Evolutionary conservation across 495 filamentous ascomycete genomes (phyloP), one percentile per base, ranked within the genome.

Genomic region (Tuber magnatum): DNA sequence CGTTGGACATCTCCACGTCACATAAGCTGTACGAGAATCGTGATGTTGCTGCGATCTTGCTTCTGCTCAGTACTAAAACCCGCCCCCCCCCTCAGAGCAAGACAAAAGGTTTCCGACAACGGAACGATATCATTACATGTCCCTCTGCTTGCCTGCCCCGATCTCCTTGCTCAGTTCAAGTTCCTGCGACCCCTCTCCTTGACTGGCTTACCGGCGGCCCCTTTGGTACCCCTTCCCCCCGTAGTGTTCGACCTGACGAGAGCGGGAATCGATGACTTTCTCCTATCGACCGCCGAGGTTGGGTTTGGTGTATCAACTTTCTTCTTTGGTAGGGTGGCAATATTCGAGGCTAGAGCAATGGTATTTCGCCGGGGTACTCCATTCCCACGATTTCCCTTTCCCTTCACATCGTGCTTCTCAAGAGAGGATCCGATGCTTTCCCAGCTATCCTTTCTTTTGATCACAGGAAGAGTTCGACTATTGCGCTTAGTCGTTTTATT

Each of bases 191-290:
- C 10, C 51, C 32, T 61, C 51, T 32, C 51, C n/a, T 32, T 61
- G 51, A 28, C 51, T 61, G n/a, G 28, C 28, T 61, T 61, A 61
- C 51, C 6, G n/a, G 72, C 72, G 35, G 75, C 51, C 77, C 73
- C 70, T 71, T 73, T 46, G 44, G 71, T 76, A 46, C 32, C 74
- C 76, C 76, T 75, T 71, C 51, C n/a, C 43, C 71, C 72, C 61
- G 76, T 71, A 32, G 77, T 78, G 56, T 42, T 75, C 18, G 61
- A 74, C 69, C 72, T 79, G n/a, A 72, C 70, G 48, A 79, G 42
- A 42, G 76, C 39, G 24, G 76, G 75, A 32, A 75, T 70, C 35
- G 42, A 72, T 12, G 61, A 69, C 75, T 75, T 72, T 56, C 74
- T 76, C 24, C 32, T 61, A 12, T 61, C 51, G 51, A 32, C n/a